Conservation (phyloP, 2,329 filamentous ascomycete species). For the Boeremia exigua region DNA sequence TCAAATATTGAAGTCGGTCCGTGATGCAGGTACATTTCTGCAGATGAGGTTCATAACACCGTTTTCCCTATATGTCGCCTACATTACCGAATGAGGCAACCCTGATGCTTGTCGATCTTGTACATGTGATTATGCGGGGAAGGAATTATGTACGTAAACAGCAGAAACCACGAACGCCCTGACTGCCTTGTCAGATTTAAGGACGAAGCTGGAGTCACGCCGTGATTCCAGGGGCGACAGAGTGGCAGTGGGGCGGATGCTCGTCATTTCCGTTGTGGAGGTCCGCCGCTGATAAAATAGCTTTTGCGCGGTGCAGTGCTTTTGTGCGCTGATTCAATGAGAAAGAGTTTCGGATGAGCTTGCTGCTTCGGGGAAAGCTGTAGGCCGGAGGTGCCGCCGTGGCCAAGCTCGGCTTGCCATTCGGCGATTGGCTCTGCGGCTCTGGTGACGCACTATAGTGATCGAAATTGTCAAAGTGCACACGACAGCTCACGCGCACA, state of each 20-base stretch:
- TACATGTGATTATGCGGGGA: conserved; percentile 8
- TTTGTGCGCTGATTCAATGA: neutral
- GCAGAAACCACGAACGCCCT: conserved; percentile 9
- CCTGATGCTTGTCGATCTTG: neutral
- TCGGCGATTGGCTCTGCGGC: neutral
- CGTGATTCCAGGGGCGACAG: conserved; percentile 9
- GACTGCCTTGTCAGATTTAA: neutral
- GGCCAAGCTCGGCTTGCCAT: conserved; percentile 2
- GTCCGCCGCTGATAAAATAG: conserved; percentile 6
- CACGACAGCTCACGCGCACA: too few relatives aligned
- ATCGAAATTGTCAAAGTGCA: neutral
- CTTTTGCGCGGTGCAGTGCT: neutral
- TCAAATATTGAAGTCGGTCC: neutral
- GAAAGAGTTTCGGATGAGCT: conserved; percentile 4
- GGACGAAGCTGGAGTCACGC: neutral
- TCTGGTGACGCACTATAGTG: neutral
- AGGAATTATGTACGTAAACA: conserved; percentile 7
- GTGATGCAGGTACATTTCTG: neutral
- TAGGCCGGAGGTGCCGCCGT: neutral
- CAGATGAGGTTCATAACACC: neutral
- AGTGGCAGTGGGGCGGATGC: conserved; percentile 10
- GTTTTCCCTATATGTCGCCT: conserved; percentile 3
- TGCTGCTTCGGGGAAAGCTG: conserved; percentile 12
- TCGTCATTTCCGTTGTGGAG: conserved; percentile 9
- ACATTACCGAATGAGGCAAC: conserved; percentile 1